Evolutionary conservation across 176 grass and related monocot genomes (phyloP).

Genomic region (Phoenix dactylifera): DNA sequence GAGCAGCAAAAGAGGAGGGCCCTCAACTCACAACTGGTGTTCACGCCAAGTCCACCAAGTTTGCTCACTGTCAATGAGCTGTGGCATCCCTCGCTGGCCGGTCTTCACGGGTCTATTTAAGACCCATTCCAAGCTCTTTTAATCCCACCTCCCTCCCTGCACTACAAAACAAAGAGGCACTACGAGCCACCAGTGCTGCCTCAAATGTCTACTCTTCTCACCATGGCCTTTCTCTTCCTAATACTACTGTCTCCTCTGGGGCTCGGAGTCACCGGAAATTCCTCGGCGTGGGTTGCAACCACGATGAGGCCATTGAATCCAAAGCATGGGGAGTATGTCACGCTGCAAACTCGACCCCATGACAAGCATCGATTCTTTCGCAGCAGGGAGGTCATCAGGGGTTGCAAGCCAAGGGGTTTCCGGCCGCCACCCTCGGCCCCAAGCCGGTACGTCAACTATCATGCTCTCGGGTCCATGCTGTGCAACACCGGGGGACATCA

Average conservation of each 20-base stretch:
- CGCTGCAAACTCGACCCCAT: constrained; percentile 2
- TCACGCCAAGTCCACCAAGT: neutral
- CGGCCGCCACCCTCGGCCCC: constrained; percentile 61
- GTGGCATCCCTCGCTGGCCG: neutral
- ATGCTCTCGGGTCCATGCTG: constrained; percentile 44
- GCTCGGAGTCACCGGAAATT: neutral
- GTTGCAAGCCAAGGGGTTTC: constrained; percentile 61
- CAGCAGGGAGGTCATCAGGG: constrained; percentile 26
- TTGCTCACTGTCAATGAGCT: constrained; percentile 34
- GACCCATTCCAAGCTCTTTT: neutral
- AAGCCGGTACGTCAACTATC: constrained; percentile 73
- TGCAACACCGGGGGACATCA: constrained; percentile 25
- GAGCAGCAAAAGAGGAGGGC: neutral
- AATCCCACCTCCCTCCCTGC: neutral
- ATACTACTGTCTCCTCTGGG: constrained; percentile 1
- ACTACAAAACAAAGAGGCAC: neutral
- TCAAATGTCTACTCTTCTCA: constrained; percentile 13
- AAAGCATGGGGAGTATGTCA: constrained; percentile 1
- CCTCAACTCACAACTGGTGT: constrained; percentile 12
- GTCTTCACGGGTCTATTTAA: constrained; percentile 40
- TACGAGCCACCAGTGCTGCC: neutral
- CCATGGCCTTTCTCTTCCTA: constrained; percentile 23
- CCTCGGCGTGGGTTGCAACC: neutral
- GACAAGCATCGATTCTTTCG: constrained; percentile 21
- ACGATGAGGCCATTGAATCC: neutral